These are phyloP conservation scores for Colletotrichum sp. DNA, from an alignment of 2,329 filamentous ascomycete genomes.

Conservation along the genomic window DNA sequence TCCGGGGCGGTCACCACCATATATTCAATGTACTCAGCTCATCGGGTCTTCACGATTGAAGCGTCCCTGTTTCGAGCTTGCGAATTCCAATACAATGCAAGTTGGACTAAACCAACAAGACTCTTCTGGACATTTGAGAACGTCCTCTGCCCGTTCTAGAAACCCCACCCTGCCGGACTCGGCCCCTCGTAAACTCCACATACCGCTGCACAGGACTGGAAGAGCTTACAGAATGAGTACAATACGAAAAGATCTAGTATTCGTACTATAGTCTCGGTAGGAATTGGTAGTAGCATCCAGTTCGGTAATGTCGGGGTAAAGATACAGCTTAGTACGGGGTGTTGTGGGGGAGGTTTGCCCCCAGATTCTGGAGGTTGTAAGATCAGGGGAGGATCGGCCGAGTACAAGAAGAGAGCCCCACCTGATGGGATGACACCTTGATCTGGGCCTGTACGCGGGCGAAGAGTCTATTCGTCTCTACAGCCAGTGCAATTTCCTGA, in stretches of 20 bases:
- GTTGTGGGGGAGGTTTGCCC: background rate
- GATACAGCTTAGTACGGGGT: conserved; percentile 3
- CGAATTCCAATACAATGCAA: accelerated
- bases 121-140: background rate
- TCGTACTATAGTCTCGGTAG: background rate
- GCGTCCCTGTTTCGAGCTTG: background rate
- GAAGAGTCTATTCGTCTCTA: background rate
- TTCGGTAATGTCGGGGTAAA: conserved; percentile 7
- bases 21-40: background rate
- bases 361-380: background rate
- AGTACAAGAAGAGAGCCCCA: background rate
- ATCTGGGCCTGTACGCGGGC: background rate
- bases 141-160: background rate
- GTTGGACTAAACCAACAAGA: background rate
- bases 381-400: background rate
- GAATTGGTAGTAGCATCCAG: background rate
- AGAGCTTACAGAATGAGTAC: background rate
- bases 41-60: background rate
- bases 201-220: background rate
- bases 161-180: background rate
- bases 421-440: background rate
- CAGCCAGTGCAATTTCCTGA: background rate
- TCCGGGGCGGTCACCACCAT: background rate
- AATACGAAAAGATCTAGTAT: background rate
- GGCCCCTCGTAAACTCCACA: background rate